These are phyloP conservation scores for Umbelopsis sp. DNA, from an alignment of 192 early-diverging fungal genomes.

Conservation along the genomic window DNA sequence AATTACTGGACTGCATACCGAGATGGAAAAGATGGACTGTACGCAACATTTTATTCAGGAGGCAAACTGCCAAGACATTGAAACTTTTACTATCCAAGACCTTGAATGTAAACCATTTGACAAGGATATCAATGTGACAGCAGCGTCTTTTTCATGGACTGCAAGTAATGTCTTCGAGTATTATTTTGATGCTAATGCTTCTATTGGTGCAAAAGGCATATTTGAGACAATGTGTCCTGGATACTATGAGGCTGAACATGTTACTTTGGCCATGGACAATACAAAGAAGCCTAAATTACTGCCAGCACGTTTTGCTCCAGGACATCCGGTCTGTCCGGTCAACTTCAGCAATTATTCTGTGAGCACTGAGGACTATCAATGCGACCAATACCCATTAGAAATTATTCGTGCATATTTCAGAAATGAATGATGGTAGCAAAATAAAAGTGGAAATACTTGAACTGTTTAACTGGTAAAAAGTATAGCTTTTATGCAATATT, in stretches of 20 bases:
- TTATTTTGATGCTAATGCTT: neutral
- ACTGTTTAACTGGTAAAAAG: too few relatives aligned
- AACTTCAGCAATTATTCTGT: neutral
- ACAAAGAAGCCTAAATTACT: too few relatives aligned
- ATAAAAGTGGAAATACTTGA: too few relatives aligned
- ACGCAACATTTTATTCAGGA: neutral
- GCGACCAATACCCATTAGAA: neutral
- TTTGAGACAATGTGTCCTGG: neutral
- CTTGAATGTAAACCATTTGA: neutral
- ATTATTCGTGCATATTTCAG: neutral
- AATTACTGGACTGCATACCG: neutral
- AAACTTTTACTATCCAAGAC: neutral
- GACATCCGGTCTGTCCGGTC: too few relatives aligned
- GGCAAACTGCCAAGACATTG: too few relatives aligned
- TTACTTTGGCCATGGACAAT: too few relatives aligned
- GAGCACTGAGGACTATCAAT: neutral
- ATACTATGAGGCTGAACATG: too few relatives aligned
- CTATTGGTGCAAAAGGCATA: neutral
- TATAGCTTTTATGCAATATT: too few relatives aligned
- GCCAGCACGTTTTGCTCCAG: too few relatives aligned
- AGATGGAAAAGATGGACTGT: neutral
- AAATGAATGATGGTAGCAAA: neutral
- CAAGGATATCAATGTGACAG: neutral
- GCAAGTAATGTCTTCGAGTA: slow-evolving; percentile 16
- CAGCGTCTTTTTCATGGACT: neutral